A percentile compares a stretch with the other conserved stretches of the same genome.
Evolutionary conservation across 208 protist species (phyloP).

Genomic region (Zelonia costaricensis): DNA sequence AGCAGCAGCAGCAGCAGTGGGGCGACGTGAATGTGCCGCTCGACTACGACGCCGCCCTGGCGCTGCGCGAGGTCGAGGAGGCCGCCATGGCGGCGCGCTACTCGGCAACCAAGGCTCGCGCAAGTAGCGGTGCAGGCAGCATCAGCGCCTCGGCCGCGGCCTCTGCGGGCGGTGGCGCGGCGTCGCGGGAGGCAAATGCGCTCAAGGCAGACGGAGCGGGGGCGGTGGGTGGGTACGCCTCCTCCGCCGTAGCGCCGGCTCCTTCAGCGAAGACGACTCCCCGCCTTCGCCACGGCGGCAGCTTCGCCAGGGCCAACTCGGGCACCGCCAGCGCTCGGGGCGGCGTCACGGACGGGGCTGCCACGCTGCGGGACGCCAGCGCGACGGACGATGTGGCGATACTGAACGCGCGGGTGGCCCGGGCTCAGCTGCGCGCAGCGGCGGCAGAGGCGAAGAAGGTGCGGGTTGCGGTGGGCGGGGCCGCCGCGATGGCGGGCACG

Average conservation of each 20-base stretch:
- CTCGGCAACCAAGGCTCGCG: background rate
- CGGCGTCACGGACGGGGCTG: background rate
- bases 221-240: background rate
- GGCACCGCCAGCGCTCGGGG: background rate
- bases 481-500: background rate
- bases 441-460: background rate
- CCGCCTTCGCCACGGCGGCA: background rate
- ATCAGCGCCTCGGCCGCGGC: background rate
- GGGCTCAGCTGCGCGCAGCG: background rate
- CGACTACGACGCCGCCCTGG: conserved; percentile 25
- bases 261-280: background rate
- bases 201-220: background rate
- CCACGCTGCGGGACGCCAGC: background rate
- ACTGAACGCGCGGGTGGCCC: conserved; percentile 1
- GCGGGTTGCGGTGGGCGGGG: background rate
- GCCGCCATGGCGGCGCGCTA: background rate
- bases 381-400: background rate
- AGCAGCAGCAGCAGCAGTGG: conserved; percentile 11
- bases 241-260: too few relatives aligned
- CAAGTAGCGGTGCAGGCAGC: background rate
- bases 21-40: conserved; percentile 11
- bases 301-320: background rate
- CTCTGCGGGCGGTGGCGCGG: background rate
- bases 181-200: background rate
- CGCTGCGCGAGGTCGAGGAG: conserved; percentile 17